Base-by-base conservation (phyloP, 2,329 filamentous ascomycete species). In the Scedosporium aurantiacum region DNA sequence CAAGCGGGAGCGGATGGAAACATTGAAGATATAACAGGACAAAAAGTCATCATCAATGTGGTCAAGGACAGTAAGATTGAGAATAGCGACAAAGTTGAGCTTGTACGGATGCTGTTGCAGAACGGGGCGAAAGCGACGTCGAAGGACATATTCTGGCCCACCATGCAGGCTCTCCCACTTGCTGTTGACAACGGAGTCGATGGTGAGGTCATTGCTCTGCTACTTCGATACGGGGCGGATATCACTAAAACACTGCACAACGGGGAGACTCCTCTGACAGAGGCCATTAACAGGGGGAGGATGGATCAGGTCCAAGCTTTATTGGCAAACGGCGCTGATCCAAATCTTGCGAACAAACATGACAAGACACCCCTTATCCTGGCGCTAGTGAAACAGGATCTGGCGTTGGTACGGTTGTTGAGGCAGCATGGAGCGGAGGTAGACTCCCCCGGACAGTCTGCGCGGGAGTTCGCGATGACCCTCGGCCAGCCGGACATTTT, bases 1-100 rank as follows among this genome's bases (percentile, higher is more conserved):
- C 66, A 70, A 12, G 64, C 66, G 18, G 72, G 73, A 8, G 74
- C 74, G 3, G 65, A 72, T 23, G 68, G 70, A 6, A 69, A 71
- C 62, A 68, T 67, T 10, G 66, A 66, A 10, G 73, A 74, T 60
- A 65, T 69, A 6, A 65, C 67, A 6, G 70, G 69, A 4, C 70
- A 72, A 41, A 68, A 70, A 0, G 64, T 70, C 47, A 66, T 76
- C 21, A 63, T 75, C n/a, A 60, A 66, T 10, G 67, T 68, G 23
- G 58, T 74, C 32, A 37, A 37, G 32, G 32, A 10, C 10, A 32
- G 28, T 37, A 37, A 37, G 32, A 37, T 37, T 37, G 32, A 37
- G 32, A 37, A 37, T 10, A 37, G 14, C 8, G 32, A 37, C 8
- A 37, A 37, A 10, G 32, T 67, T 0, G 65, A 68, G 3, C 59